Evolutionary conservation across 805 yeast species (phyloP), one percentile per base, ranked within the genome.

Genomic region (Wickerhamomyces mucosus): DNA sequence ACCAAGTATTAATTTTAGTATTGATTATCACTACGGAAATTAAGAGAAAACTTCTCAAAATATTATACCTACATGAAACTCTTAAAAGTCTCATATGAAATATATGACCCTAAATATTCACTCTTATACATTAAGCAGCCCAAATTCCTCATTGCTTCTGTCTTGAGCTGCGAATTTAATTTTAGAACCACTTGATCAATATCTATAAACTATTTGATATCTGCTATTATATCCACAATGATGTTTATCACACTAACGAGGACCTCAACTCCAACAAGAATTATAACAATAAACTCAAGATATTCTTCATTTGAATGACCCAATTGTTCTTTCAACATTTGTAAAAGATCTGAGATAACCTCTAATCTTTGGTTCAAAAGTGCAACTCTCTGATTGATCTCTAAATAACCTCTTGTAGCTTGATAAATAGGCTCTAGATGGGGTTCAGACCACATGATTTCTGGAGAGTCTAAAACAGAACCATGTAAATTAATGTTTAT

Each of bases 401-500:
- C 98, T 39, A 92, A 58, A 55, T 89, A 89, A 1, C 96, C 96
- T 53, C 97, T 73, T 3, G 95, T 86, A 0, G 97, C 96, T 55
- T 88, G 96, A 58, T 92, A 92, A 32, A 89, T 86, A 1, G 98
- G 98, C 53, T 92, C 98, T 39, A 92, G 64, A 50, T 88, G 96
- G 2, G 98, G 98, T 54, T 92, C 97, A 0, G 96, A 76, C 98
- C 98, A 92, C 96, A 92, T 86, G 36, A 92, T 72, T 55, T 92
- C 98, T 1, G 98, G 98, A 2, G 95, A 83, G 54, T 92, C 98
- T 39, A 92, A 63, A 18, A 92, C 94, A 0, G 89, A 78, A 1
- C 92, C 92, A 59, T 82, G 92, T 33, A 82, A 59, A 47, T 82
- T 82, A 38, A 82, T 82, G 52, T 82, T 82, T 28, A 82, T 82